A percentile compares a stretch with the other conserved stretches of the same genome.
phyloP scores from a whole-genome alignment of 441 rosid species.

The Sinapis alba region DNA sequence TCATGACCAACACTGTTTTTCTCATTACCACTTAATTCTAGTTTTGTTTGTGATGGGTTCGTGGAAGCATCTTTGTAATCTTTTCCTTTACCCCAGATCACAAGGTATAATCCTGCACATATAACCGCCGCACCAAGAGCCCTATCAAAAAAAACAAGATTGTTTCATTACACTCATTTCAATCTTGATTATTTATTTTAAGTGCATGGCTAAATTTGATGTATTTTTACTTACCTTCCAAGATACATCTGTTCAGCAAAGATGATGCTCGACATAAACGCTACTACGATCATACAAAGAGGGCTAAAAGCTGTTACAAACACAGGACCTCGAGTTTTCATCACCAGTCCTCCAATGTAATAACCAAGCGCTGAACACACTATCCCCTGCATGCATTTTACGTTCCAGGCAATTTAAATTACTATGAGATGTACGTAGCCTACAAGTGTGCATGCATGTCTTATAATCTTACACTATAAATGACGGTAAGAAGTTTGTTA shows the following conservation, averaged over 20 bases:
- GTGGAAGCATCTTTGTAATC: conserved; percentile 46
- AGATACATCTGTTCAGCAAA: conserved; percentile 68
- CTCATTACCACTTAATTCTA: conserved; percentile 15
- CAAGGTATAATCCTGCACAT: conserved; percentile 72
- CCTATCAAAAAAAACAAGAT: conserved; percentile 48
- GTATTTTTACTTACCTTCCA: conserved; percentile 57
- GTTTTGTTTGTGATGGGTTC: conserved; percentile 24
- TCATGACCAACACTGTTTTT: conserved; percentile 39
- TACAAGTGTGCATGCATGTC: not conserved
- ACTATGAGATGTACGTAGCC: not conserved
- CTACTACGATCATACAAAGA: conserved; percentile 75
- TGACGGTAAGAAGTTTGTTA: conserved; percentile 64
- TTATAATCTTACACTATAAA: conserved; percentile 74
- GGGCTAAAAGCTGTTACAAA: conserved; percentile 83
- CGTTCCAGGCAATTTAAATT: not conserved
- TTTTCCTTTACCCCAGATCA: conserved; percentile 86
- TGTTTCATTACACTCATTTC: not conserved
- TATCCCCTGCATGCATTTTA: conserved; percentile 60
- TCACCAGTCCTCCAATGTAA: conserved; percentile 69
- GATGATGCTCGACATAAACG: conserved; percentile 65
- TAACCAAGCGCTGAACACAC: conserved; percentile 74
- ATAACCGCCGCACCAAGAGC: conserved; percentile 71
- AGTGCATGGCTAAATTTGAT: not conserved
- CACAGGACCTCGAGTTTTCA: conserved; percentile 81
- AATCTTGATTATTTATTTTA: not conserved